Evolutionary conservation across 768 basidiomycete species (phyloP), one percentile per base, ranked within the genome.

Genomic region (Wakefieldia striispora): DNA sequence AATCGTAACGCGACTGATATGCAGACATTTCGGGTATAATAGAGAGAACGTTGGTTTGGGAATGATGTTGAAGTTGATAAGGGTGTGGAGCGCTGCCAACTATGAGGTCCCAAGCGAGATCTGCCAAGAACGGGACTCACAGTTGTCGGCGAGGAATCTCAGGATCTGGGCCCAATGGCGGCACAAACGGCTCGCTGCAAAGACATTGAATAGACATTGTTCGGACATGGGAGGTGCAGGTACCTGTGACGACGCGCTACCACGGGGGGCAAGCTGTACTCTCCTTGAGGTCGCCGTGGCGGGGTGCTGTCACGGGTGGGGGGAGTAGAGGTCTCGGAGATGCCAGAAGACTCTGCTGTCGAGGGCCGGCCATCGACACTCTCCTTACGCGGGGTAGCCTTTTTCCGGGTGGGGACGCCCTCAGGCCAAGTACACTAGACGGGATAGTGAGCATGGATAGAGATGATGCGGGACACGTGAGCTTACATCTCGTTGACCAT

Each of bases 391-490:
- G 74, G 66, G 1, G 76, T 50, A 26, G 80, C 73, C 70, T 86
- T 86, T 70, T 87, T 89, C 51, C 86, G 79, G 29, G 80, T 66
- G 23, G 86, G 83, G n/a, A 83, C 78, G 7, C 81, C 83, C 61
- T 91, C 88, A 7, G 89, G 89, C 89, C 89, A 91, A 43, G 83
- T 87, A 65, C 89, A 91, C 89, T 88, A 51, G 54, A 34, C 9
- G 26, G 7, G 35, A 39, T 38, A 33, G 47, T 53, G 29, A 63
- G 56, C 43, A 44, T 43, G 53, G 44, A 49, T 43, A 34, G 35
- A 54, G 45, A 49, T 44, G 35, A 38, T 51, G 47, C 23, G 50
- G 21, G 43, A 23, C 41, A 33, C 0, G 20, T 36, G 17, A 13
- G 40, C 82, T 45, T 67, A 89, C 90, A 59, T 91, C 88, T 68